Evolutionary conservation across 1,284 basidiomycete genomes (phyloP), one percentile per base, ranked within the genome.

Genomic region (Apiotrichum laibachii): DNA sequence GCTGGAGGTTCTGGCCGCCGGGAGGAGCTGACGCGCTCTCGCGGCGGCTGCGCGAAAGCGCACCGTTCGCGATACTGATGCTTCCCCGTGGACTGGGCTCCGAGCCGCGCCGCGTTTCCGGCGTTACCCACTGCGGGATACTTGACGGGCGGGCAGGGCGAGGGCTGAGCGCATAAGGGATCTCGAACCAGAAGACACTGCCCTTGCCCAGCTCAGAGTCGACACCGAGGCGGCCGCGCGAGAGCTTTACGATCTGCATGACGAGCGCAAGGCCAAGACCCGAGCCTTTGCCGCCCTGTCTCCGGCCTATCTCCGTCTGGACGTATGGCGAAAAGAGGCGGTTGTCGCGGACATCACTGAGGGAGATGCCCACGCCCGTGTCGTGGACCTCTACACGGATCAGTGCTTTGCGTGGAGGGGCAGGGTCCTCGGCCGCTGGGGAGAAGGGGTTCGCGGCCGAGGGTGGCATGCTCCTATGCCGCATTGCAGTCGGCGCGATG

Each of bases 191-290:
- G 66, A 77, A 77, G 61, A 71, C 71, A 9, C 65, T 68, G 5
- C 80, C 77, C 47, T 77, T 67, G 19, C 59, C 59, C 15, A 69
- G 64, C 55, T 77, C 68, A 21, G 70, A 73, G 33, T 79, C 73
- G 10, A 81, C 80, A 55, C 90, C 89, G 11, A 92, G 79, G 31
- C 89, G 83, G 10, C 91, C 92, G 13, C 88, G 87, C 55, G 84
- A 87, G 40, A 91, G 80, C 74, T 88, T 89, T 63, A 94, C 89
- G 58, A 94, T 93, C 71, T 91, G 89, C 42, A 90, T 82, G 21
- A 93, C 89, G n/a, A 94, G 82, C 2, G 90, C 90, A 22, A 94
- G 75, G 13, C 91, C 91, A 19, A 92, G 80, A 5, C 90, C 90
- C 0, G 88, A 90, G 5, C 90, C 90, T 78, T 92, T 92, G 9